Evolutionary conservation across 106 monocot species (phyloP).

Genomic region (Iris macrosiphon): DNA sequence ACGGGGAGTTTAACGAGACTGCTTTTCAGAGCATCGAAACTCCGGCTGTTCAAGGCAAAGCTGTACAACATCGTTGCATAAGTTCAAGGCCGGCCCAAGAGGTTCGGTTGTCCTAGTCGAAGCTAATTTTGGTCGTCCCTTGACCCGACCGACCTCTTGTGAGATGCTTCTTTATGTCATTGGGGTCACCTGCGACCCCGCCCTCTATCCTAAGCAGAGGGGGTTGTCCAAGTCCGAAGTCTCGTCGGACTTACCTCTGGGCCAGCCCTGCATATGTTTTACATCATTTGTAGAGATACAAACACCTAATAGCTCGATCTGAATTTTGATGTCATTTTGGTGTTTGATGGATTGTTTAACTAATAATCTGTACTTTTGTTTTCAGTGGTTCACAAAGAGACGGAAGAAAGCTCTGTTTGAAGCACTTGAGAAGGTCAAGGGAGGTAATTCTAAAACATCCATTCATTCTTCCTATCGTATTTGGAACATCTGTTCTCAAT

Average conservation of each 20-base stretch:
- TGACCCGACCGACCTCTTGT: no score
- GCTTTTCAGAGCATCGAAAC: no score
- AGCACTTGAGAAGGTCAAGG: conserved; percentile 83
- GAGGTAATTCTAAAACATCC: conserved; percentile 30
- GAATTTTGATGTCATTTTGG: not conserved
- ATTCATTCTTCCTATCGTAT: not conserved
- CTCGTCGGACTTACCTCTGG: not conserved
- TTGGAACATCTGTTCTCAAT: not conserved
- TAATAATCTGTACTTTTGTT: not conserved
- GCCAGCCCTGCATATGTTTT: not conserved
- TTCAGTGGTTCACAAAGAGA: conserved; percentile 64
- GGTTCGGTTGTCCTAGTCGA: no score
- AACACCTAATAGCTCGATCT: no score
- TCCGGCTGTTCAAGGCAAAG: no score
- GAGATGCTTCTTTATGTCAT: no score
- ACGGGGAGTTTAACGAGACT: no score
- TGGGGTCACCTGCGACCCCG: no score
- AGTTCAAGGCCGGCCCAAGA: no score
- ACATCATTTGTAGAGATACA: not conserved
- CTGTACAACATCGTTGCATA: no score
- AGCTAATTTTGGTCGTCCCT: no score
- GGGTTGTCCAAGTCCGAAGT: not conserved
- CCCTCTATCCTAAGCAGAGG: no score
- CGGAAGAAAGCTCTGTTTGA: conserved; percentile 67
- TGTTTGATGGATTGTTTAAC: not conserved